A percentile compares a stretch with the other conserved stretches of the same genome.
Conservation (phyloP, 495 filamentous ascomycete species). For the Aspergillus haitiensis region DNA sequence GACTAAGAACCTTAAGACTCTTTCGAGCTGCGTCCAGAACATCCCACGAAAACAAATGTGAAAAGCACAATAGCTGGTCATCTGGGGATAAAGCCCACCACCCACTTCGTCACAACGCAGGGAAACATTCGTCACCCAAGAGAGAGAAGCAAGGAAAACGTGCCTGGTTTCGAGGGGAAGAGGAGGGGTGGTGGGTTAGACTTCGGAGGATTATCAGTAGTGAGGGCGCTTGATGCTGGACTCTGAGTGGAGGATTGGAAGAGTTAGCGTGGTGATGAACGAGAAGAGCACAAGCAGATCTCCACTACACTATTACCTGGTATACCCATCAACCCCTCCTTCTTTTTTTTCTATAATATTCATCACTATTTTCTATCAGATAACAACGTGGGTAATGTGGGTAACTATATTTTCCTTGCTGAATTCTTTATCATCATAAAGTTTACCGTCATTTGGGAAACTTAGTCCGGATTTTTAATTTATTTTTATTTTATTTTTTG, state of each 20-base stretch:
- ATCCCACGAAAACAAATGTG: background rate
- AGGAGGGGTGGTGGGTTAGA: background rate
- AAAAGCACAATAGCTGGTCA: background rate
- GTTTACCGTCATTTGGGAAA: too few relatives aligned
- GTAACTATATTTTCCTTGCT: too few relatives aligned
- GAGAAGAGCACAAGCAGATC: background rate
- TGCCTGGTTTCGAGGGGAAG: background rate
- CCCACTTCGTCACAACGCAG: slow-evolving; percentile 3
- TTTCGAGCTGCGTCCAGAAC: background rate
- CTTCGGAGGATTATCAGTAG: slow-evolving; percentile 3
- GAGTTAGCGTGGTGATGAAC: slow-evolving; percentile 1
- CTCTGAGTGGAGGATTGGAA: slow-evolving; percentile 3
- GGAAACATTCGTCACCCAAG: background rate
- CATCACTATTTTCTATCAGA: too few relatives aligned
- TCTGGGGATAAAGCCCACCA: background rate
- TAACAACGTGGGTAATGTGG: too few relatives aligned
- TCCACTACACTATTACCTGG: background rate
- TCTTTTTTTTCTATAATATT: too few relatives aligned
- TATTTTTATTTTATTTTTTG: too few relatives aligned
- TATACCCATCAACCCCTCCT: too few relatives aligned
- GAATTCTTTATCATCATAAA: too few relatives aligned
- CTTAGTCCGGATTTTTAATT: too few relatives aligned
- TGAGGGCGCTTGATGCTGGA: slow-evolving; percentile 12
- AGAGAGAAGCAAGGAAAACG: background rate
- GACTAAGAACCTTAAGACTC: too few relatives aligned